Base-by-base conservation (phyloP, 352 stramenopile genomes). In the Pythium scleroteichum region DNA sequence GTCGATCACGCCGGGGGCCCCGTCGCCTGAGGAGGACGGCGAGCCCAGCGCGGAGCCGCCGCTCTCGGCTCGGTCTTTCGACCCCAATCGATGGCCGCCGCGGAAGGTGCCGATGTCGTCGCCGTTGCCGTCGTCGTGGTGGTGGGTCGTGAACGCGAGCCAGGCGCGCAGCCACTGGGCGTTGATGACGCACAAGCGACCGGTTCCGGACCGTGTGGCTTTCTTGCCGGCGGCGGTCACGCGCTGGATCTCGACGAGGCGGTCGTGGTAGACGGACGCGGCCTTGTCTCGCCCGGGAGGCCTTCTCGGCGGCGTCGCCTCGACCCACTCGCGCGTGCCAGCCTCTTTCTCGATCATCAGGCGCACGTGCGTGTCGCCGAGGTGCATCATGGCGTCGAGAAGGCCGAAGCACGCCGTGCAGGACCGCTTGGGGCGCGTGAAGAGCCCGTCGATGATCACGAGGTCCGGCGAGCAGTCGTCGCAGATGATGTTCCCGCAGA, bases 401-500 rank as follows among this genome's bases (percentile, higher is more conserved):
- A 92, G 69, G 41, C 62, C 73, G 42, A 84, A 78, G 57, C 82
- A 92, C 17, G 79, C 82, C 23, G 75, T 67, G 49, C 82, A 92
- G 2, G 78, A 73, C 12, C 82, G 79, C 46, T 85, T 80, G 24
- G 82, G 77, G 0, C 68, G 64, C 23, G 72, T 50, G 55, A 91
- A 91, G 42, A 76, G 74, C 27, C 68, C 69, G 12, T 68, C 68
- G n/a, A 89, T 62, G 29, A 75, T 54, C 17, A 86, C 78, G 48
- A 85, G 76, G 62, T 88, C 82, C 39, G 69, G 68, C 26, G 83
- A 91, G 52, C 85, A 94, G 16, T 77, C 71, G 44, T 82, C 80
- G 46, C 85, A 94, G 38, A 94, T 75, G 44, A 94, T 63, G 51
- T 90, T 76, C 46, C 85, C 85, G 51, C 85, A 94, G 20, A 92